Base-by-base conservation (phyloP, 148 eudicot genomes). In the Salicornia ramosissima region DNA sequence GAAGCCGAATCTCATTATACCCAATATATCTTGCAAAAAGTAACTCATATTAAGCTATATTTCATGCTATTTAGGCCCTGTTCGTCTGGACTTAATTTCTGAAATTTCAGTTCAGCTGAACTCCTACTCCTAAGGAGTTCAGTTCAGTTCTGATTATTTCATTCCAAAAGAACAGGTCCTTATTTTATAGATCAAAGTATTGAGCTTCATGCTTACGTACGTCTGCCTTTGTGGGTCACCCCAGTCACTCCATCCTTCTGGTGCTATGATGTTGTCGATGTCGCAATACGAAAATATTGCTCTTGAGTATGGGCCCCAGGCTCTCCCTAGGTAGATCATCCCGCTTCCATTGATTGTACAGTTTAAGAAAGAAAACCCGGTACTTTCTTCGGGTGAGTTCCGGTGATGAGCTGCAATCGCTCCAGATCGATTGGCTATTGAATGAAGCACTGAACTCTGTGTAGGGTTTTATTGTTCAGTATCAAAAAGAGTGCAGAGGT, bases 331-430 rank as follows among this genome's bases (percentile, higher is more conserved):
- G 68, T 72, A 78, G 13, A 89, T 74, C 8, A 18, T 71, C 0
- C 96, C 93, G 5, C 82, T 77, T 57, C 97, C 97, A 19, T 45
- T 78, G 21, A 94, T 82, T 1, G 85, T 84, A 53, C 97, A 94
- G 73, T 90, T 87, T 26, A 88, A 71, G 64, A 94, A 94, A 6
- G 99, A 90, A 74, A 90, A 94, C 10, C 99, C 97, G 0, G 96
- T 86, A 51, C 89, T 85, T 6, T 91, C 92, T 2, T 64, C 5
- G 1, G 74, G 70, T 9, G 83, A 61, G 49, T 82, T 78, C 77
- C 96, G 77, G 33, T 83, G 91, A 51, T 94, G 97, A 14, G 99
- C 97, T 71, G 98, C 98, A 0, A 94, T 86, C 64, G 98, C 99
- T 62, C 96, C 91, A 1, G 52, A 80, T 29, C 68, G 78, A 40